Evolutionary conservation across 2,329 filamentous ascomycete genomes (phyloP), one percentile per base, ranked within the genome.

Genomic region (Penicillium sp.): DNA sequence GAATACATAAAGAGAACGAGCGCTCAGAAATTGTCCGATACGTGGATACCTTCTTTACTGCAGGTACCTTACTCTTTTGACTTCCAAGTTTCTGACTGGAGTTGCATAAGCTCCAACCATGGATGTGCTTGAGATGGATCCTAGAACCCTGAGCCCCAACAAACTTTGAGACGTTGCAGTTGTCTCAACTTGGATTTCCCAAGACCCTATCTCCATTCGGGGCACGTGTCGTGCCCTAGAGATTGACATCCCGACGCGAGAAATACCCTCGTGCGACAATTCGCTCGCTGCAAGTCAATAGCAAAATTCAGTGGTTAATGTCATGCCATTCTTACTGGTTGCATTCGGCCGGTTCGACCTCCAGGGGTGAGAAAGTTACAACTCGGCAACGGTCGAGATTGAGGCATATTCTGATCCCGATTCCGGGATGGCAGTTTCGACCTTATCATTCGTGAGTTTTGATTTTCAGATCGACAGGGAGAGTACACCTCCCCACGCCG

Each of bases 51-150:
- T n/a, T 13, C 21, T 29, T 29, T 34, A 50, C 60, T 64, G 61
- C 59, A 65, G 62, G 59, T 64, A 62, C 61, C 55, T 52, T 24
- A 10, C 43, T 43, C 53, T 57, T 58, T 60, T 57, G 56, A 59
- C 32, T 59, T 60, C 57, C 43, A 14, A n/a, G 13, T 29, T 38
- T 27, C 24, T 39, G 39, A 13, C 47, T 32, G 29, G 38, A 47
- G 44, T 32, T 59, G 59, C 52, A 59, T 53, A 47, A 55, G 56
- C 54, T 47, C 62, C n/a, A 60, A 58, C 59, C 55, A 56, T 50
- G 60, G 55, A 22, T 57, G 52, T 46, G 21, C 39, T 43, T 44
- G 38, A 52, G 32, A 45, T 43, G 49, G 43, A 51, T 44, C 57
- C 58, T 57, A 38, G 18, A 39, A 18, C 39, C 38, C 5, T 31